These are phyloP conservation scores for Dalechampia spathulata DNA, from an alignment of 441 rosid genomes.

Conservation along the genomic window DNA sequence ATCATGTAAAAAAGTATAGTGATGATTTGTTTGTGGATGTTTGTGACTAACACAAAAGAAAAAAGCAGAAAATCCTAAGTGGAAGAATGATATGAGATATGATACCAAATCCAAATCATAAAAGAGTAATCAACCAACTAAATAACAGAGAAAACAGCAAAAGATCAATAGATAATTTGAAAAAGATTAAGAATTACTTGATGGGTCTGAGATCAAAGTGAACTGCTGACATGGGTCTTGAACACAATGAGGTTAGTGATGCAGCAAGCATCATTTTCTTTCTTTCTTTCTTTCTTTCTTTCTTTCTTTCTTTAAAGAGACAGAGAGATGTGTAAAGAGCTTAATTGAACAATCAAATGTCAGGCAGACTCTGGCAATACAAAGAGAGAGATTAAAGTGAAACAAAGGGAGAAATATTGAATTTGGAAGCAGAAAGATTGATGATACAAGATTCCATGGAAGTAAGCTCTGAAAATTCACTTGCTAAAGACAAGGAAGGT, in stretches of 20 bases:
- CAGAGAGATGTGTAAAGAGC: constrained; percentile 1
- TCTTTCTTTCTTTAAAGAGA: no score
- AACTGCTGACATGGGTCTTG: constrained; percentile 20
- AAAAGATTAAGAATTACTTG: constrained; percentile 26
- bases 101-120: not conserved
- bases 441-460: constrained; percentile 8
- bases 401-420: no score
- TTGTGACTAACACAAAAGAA: no score
- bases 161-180: no score
- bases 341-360: no score
- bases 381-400: no score
- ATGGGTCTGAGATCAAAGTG: constrained; percentile 17
- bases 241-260: not conserved
- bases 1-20: constrained; percentile 53
- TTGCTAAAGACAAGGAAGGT: constrained; percentile 19
- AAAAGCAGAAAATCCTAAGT: no score
- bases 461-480: constrained; percentile 35
- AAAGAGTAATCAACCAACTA: constrained; percentile 7
- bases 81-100: not conserved
- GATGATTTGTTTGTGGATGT: constrained; percentile 21
- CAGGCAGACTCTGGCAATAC: no score
- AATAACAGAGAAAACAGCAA: not conserved
- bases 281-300: no score
- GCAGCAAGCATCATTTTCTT: no score
- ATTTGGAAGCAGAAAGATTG: not conserved